Conservation (phyloP, 306 rosid species). For the Quercus aquifolioides region DNA sequence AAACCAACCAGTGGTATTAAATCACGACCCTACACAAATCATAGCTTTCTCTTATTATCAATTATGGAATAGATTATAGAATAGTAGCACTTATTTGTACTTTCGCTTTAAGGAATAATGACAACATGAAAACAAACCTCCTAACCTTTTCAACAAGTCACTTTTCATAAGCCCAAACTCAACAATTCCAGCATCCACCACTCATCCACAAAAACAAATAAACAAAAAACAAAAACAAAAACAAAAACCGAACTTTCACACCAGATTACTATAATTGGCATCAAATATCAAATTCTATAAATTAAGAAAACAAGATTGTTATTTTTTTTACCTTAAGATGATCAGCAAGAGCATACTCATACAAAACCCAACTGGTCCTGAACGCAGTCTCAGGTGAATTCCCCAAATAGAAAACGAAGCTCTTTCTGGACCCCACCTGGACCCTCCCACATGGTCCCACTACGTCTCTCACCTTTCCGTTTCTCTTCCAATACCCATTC, state of each 20-base stretch:
- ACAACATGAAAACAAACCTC: background rate
- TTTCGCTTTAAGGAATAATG: background rate
- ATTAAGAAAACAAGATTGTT: background rate
- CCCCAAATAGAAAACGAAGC: conserved; percentile 50
- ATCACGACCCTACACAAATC: background rate
- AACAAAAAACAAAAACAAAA: too few relatives aligned
- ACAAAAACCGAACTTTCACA: background rate
- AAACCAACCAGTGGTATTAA: background rate
- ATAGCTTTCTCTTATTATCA: background rate
- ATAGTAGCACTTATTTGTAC: background rate
- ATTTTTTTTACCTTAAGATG: conserved; percentile 39
- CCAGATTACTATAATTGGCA: background rate
- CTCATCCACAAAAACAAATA: background rate
- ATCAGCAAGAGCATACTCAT: conserved; percentile 50
- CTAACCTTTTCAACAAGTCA: background rate
- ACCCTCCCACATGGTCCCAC: conserved; percentile 21
- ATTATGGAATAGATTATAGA: background rate
- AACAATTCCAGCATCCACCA: background rate
- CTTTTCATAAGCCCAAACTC: background rate
- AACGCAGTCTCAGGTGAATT: conserved; percentile 27
- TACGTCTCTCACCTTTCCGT: conserved; percentile 42
- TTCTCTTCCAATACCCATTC: conserved; percentile 62
- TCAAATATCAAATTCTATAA: background rate
- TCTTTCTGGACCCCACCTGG: conserved; percentile 47
- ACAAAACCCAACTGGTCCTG: conserved; percentile 52